Evolutionary conservation across 2,329 filamentous ascomycete species (phyloP).

Genomic region (Alternaria sp.): DNA sequence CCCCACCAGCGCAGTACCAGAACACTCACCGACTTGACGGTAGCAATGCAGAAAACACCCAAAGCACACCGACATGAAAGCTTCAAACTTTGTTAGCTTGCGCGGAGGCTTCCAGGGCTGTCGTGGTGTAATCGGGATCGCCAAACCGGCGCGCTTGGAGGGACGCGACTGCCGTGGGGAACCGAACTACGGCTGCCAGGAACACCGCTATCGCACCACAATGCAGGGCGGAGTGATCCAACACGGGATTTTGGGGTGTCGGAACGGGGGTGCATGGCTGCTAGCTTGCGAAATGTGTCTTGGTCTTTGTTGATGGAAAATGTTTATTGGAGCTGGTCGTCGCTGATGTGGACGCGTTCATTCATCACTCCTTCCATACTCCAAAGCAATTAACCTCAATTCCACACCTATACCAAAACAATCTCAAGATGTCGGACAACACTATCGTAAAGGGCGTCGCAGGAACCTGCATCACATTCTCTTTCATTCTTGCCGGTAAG

Average conservation of each 20-base stretch:
- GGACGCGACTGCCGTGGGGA: conserved; percentile 21
- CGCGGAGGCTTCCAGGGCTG: background rate
- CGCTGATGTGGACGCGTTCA: background rate
- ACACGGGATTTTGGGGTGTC: conserved; percentile 2
- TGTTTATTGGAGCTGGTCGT: conserved; percentile 8
- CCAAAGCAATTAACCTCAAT: background rate
- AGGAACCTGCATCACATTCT: conserved; percentile 56
- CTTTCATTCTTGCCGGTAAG: conserved; percentile 58
- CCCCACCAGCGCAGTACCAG: background rate
- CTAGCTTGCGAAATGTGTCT: background rate
- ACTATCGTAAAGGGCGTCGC: conserved; percentile 49
- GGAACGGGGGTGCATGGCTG: conserved; percentile 6
- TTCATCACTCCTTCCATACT: background rate
- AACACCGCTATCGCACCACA: conserved; percentile 4
- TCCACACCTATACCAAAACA: background rate
- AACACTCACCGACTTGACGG: background rate
- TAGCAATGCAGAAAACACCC: background rate
- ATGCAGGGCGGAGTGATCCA: conserved; percentile 2
- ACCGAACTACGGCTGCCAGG: conserved; percentile 16
- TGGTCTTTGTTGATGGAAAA: conserved; percentile 7
- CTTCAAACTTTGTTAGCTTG: background rate
- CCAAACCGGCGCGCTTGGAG: background rate
- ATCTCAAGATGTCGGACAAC: conserved; percentile 40
- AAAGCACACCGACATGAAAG: background rate
- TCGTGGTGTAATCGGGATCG: conserved; percentile 17